These are phyloP conservation scores for Phyllosticta citrichinensis DNA, from an alignment of 2,329 filamentous ascomycete genomes.

Conservation along the genomic window DNA sequence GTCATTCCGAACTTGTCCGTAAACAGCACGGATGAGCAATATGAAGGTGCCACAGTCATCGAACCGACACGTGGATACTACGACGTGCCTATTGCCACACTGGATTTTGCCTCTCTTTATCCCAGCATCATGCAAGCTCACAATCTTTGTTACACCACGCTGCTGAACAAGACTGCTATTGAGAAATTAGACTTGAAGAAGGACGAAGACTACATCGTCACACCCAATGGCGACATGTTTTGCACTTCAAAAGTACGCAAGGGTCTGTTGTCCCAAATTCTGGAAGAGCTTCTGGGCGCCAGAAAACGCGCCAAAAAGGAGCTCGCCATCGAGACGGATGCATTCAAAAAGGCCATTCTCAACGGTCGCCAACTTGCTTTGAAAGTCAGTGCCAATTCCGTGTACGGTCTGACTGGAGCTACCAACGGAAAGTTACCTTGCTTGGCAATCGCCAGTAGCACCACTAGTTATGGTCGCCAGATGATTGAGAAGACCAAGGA, in stretches of 20 bases:
- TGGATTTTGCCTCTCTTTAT: slow-evolving; percentile 98
- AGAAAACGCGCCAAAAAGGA: slow-evolving; percentile 93
- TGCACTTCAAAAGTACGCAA: slow-evolving; percentile 82
- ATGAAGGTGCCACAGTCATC: slow-evolving; percentile 96
- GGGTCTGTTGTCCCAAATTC: slow-evolving; percentile 84
- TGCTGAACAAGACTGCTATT: slow-evolving; percentile 68
- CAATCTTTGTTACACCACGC: slow-evolving; percentile 94
- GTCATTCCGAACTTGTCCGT: slow-evolving; percentile 80
- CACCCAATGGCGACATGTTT: slow-evolving; percentile 89
- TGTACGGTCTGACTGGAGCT: slow-evolving; percentile 93
- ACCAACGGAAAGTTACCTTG: slow-evolving; percentile 94
- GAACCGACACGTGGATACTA: slow-evolving; percentile 92
- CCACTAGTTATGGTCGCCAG: slow-evolving; percentile 90
- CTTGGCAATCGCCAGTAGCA: slow-evolving; percentile 89
- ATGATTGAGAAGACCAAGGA: slow-evolving; percentile 98
- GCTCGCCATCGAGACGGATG: slow-evolving; percentile 76
- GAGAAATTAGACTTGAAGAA: slow-evolving; percentile 70
- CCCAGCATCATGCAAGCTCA: slow-evolving; percentile 98
- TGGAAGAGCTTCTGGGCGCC: slow-evolving; percentile 83
- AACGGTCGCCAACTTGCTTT: slow-evolving; percentile 94
- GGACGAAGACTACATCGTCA: slow-evolving; percentile 93
- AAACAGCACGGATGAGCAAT: slow-evolving; percentile 70
- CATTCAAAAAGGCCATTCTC: slow-evolving; percentile 94
- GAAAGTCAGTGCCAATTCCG: slow-evolving; percentile 95
- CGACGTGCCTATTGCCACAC: slow-evolving; percentile 85